Base-by-base conservation (phyloP, 2,329 filamentous ascomycete species). In the Claviceps humidiphila region DNA sequence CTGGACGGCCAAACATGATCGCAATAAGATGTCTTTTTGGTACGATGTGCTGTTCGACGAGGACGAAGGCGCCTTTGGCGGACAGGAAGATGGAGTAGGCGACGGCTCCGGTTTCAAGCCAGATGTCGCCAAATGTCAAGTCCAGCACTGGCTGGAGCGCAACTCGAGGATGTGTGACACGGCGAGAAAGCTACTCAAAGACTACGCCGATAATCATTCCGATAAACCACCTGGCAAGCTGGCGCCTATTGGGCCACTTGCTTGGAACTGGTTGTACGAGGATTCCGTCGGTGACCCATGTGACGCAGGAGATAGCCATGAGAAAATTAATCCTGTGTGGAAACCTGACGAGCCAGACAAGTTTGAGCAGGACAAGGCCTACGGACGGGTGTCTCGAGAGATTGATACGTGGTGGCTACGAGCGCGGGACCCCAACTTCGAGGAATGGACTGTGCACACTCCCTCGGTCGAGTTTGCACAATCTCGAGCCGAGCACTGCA, bases 1-100 rank as follows among this genome's bases (percentile, higher is more conserved):
- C 62, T 84, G 81, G 80, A 82, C 80, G 1, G 80, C 81, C 52
- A 82, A 82, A 55, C 81, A 84, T 58, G 81, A 84, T 59, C 71
- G 81, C 39, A 84, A 84, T 64, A 85, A 85, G 62, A 84, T 84
- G 79, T 74, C 77, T 0, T 84, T 85, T 55, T 85, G 81, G 81
- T 78, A 77, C 52, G 78, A 81, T 51, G 78, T 84, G 30, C 66
- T 85, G 7, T 83, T 83, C 51, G 80, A 84, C 51, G 78, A 80
- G 38, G 73, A 80, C 34, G 73, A 75, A 34, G 70, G 69, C 6
- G 68, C 66, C 2, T 65, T 71, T 34, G 71, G 71, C 8, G 71
- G 71, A 46, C 71, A 74, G 2, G 74, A 79, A 40, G 77, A 82
- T 52, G 67, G 67, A 2, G 66, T 76, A n/a, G 67, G 71, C 34